Percentiles rank a stretch among this genome's conserved stretches.
phyloP scores from a whole-genome alignment of 306 rosid genomes.

The Hippophae rhamnoides region DNA sequence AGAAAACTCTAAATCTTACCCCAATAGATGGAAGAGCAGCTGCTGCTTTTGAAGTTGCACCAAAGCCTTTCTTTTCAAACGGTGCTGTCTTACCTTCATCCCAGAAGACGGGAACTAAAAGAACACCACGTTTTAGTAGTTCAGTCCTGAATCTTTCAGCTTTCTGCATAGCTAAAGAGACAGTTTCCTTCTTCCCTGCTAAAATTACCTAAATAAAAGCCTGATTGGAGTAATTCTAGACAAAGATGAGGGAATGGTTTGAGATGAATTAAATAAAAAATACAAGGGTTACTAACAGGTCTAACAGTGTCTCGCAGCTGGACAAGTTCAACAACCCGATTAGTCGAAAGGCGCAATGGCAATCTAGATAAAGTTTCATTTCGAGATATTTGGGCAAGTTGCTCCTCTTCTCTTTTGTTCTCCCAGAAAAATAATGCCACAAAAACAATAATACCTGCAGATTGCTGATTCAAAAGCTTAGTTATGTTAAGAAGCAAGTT shows the following conservation, averaged over 20 bases:
- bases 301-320: constrained; percentile 88
- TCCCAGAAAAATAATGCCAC: constrained; percentile 91
- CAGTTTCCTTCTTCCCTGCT: constrained; percentile 81
- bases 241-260: not conserved
- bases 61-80: constrained; percentile 84
- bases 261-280: constrained; percentile 4
- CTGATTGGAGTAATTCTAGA: constrained; percentile 14
- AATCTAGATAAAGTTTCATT: constrained; percentile 79
- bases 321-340: constrained; percentile 92
- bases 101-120: constrained; percentile 76
- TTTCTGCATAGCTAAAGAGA: constrained; percentile 52
- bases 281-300: constrained; percentile 53
- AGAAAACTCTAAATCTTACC: constrained; percentile 30
- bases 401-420: constrained; percentile 93
- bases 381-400: constrained; percentile 73
- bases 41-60: constrained; percentile 45
- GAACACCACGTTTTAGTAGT: constrained; percentile 68
- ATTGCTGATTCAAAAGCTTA: constrained; percentile 60
- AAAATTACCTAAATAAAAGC: constrained; percentile 69
- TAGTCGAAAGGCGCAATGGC: constrained; percentile 94
- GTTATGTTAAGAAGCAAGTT: constrained; percentile 40
- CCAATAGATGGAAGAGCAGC: constrained; percentile 87
- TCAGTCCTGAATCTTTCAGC: constrained; percentile 81
- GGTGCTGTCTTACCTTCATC: constrained; percentile 58
- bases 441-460: constrained; percentile 67